Base-by-base conservation (phyloP, 2,329 filamentous ascomycete genomes). In the Dactylellina drechsleri region DNA sequence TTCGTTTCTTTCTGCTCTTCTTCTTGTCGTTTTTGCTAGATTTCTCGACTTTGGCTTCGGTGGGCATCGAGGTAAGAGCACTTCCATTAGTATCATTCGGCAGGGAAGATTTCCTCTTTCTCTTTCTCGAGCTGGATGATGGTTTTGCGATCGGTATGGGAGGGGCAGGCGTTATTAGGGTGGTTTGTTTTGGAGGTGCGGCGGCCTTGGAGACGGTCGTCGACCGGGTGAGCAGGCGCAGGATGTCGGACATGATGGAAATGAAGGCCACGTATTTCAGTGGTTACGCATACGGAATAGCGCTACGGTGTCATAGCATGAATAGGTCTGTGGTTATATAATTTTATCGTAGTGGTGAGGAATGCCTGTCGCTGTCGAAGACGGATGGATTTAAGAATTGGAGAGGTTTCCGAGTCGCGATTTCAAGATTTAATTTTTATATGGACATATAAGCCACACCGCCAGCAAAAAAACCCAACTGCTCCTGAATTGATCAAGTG, bases 181-280 rank as follows among this genome's bases (percentile, higher is more conserved):
- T 41, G 13, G 45, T 50, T 6, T 23, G 31, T 60, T 47, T 72
- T 64, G 15, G 74, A 65, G 49, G 76, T 41, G 54, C 75, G 1
- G 61, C 58, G 23, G 62, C 72, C 58, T 79, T 79, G 16, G 77
- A 66, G 56, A 79, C 77, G 2, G 78, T 76, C 5, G 77, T 78
- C 16, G 77, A 78, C 28, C 78, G 77, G 3, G 78, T 77, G 43
- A 79, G 77, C 20, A 79, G 78, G 10, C 77, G 76, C 66, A 79
- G 72, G 47, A 79, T 77, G 59, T 79, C 77, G 31, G 78, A 74
- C 78, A 79, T 79, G 47, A 31, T 36, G 54, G 0, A 54, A 26
- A 23, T 26, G 20, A 23, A 13, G 49, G 13, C 43, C 20, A 18
- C 28, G 13, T 26, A 47, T 41, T 36, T 13, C 52, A 47, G 43